A percentile compares a stretch with the other conserved stretches of the same genome.
These are phyloP conservation scores for Forsythia suspensa DNA, from an alignment of 257 asterid genomes.

Conservation along the genomic window DNA sequence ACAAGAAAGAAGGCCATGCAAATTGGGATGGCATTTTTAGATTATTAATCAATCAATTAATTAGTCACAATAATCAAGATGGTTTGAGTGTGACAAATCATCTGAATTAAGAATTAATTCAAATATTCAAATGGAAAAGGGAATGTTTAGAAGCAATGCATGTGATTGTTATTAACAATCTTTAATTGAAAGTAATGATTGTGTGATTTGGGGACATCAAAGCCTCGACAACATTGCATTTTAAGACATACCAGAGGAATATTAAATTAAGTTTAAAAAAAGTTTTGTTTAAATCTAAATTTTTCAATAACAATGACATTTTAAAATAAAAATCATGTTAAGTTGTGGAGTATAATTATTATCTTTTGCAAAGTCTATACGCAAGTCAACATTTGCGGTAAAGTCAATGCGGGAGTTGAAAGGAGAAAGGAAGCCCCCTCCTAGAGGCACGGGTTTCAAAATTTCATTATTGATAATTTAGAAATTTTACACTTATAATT, in stretches of 20 bases:
- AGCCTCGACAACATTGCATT: background rate
- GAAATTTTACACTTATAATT: too few relatives aligned
- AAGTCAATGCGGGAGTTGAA: too few relatives aligned
- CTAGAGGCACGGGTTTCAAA: too few relatives aligned
- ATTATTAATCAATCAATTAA: too few relatives aligned
- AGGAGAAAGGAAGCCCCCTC: too few relatives aligned
- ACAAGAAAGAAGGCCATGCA: background rate
- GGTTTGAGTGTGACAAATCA: conserved; percentile 28
- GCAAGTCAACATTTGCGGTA: too few relatives aligned
- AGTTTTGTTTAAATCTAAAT: background rate
- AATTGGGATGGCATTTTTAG: background rate
- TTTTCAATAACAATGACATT: too few relatives aligned
- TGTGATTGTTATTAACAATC: conserved; percentile 20
- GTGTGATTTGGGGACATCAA: background rate
- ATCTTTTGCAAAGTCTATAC: too few relatives aligned
- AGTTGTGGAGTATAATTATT: too few relatives aligned
- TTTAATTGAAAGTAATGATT: background rate
- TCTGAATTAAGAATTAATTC: background rate
- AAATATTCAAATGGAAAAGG: background rate
- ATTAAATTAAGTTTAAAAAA: background rate
- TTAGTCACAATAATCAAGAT: conserved; percentile 17
- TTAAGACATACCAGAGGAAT: background rate
- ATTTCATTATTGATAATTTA: too few relatives aligned
- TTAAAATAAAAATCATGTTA: too few relatives aligned
- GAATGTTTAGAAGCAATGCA: conserved; percentile 14